Conservation (phyloP, 1,284 basidiomycete species). For the Tylopilus sp. region DNA sequence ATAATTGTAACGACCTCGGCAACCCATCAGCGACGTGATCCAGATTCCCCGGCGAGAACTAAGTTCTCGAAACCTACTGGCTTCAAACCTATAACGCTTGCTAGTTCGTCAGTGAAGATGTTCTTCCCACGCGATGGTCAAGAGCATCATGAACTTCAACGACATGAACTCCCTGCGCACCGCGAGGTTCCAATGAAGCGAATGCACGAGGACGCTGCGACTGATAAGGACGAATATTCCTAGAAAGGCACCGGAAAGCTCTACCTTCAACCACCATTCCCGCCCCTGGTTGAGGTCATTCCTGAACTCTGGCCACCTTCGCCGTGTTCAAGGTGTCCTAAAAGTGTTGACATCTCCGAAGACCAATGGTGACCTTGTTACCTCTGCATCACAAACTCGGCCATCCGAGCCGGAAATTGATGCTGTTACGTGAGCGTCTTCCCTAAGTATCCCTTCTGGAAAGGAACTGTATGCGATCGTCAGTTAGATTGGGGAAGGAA, state of each 20-base stretch:
- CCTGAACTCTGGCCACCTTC: slow-evolving; percentile 31
- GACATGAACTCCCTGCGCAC: slow-evolving; percentile 28
- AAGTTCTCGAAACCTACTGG: slow-evolving; percentile 54
- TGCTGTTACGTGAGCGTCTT: slow-evolving; percentile 43
- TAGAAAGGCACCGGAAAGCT: slow-evolving; percentile 10
- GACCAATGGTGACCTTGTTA: slow-evolving; percentile 32
- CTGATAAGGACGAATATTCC: slow-evolving; percentile 34
- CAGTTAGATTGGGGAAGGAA: slow-evolving; percentile 97
- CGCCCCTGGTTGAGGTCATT: slow-evolving; percentile 12
- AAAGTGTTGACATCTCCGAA: slow-evolving; percentile 40
- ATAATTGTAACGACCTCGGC: slow-evolving; percentile 16
- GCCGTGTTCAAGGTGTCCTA: slow-evolving; percentile 27
- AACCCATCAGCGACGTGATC: slow-evolving; percentile 28
- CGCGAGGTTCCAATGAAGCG: slow-evolving; percentile 43
- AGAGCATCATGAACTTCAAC: slow-evolving; percentile 35
- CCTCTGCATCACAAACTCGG: slow-evolving; percentile 30
- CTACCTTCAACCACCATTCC: slow-evolving; percentile 6
- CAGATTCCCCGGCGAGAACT: slow-evolving; percentile 33
- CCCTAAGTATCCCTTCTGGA: slow-evolving; percentile 45
- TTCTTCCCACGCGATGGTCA: slow-evolving; percentile 79
- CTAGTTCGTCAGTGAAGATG: slow-evolving; percentile 71
- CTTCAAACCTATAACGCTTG: slow-evolving; percentile 71
- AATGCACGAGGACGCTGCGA: slow-evolving; percentile 34
- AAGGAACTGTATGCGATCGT: slow-evolving; percentile 89
- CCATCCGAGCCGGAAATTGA: slow-evolving; percentile 41